Conservation (phyloP, 495 filamentous ascomycete genomes). For the Evansstolkia leycettana region DNA sequence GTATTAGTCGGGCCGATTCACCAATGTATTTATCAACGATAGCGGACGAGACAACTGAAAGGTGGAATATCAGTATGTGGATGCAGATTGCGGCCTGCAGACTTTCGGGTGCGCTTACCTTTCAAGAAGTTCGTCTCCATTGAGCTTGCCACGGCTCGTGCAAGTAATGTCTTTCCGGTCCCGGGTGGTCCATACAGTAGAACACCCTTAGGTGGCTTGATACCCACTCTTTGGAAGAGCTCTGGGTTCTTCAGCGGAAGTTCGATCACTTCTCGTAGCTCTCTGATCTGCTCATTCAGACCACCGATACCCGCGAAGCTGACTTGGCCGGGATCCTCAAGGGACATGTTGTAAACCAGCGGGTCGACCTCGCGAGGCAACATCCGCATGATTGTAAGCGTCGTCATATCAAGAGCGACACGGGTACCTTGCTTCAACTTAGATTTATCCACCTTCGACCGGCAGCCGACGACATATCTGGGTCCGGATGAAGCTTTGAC, state of each 20-base stretch:
- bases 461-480: slow-evolving; percentile 95
- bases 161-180: slow-evolving; percentile 93
- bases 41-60: slow-evolving; percentile 92
- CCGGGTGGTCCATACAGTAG: slow-evolving; percentile 95
- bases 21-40: slow-evolving; percentile 99
- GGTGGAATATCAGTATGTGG: slow-evolving; percentile 11
- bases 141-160: slow-evolving; percentile 90
- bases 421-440: slow-evolving; percentile 98
- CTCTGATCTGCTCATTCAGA: slow-evolving; percentile 96
- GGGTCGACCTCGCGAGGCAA: slow-evolving; percentile 96
- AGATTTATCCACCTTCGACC: slow-evolving; percentile 91
- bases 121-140: slow-evolving; percentile 98
- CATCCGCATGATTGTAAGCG: slow-evolving; percentile 99
- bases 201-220: slow-evolving; percentile 98
- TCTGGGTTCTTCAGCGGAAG: slow-evolving; percentile 97
- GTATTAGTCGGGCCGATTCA: slow-evolving; percentile 91
- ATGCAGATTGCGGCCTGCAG: background rate
- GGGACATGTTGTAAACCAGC: slow-evolving; percentile 98
- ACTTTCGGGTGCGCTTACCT: slow-evolving; percentile 37
- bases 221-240: slow-evolving; percentile 90
- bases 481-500: slow-evolving; percentile 94
- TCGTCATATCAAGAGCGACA: slow-evolving; percentile 99
- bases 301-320: slow-evolving; percentile 99
- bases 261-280: slow-evolving; percentile 96
- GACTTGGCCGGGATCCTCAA: slow-evolving; percentile 95